Conservation (phyloP, 73 alveolate genomes). For the Paramecium caudatum region DNA sequence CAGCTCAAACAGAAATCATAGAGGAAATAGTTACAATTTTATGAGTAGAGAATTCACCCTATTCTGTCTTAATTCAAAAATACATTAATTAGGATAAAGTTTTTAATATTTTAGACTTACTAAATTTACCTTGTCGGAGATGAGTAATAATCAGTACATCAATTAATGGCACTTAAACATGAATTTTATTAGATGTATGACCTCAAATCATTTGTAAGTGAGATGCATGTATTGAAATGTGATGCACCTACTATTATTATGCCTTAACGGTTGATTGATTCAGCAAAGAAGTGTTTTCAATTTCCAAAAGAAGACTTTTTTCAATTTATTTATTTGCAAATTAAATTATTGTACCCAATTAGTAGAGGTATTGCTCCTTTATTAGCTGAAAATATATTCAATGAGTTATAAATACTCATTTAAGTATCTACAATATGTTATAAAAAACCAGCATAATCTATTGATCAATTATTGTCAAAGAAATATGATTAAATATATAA, state of each 20-base stretch:
- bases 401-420: conserved; percentile 36
- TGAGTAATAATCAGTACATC: not conserved
- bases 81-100: conserved; percentile 5
- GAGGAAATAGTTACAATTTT: not conserved
- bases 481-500: not conserved
- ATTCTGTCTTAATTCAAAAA: not conserved
- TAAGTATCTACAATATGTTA: not conserved
- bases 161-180: not conserved
- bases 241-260: not conserved
- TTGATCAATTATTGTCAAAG: not conserved
- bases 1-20: conserved; percentile 18
- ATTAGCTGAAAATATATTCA: conserved; percentile 54
- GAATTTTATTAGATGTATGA: not conserved
- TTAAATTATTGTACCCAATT: conserved; percentile 21
- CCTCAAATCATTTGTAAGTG: conserved; percentile 33
- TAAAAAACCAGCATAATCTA: conserved; percentile 17
- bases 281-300: not conserved
- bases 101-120: conserved; percentile 18
- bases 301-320: conserved; percentile 57
- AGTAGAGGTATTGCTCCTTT: conserved; percentile 30
- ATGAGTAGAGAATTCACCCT: conserved; percentile 1
- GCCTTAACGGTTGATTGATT: not conserved
- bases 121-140: not conserved
- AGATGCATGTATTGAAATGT: not conserved
- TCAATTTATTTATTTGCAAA: conserved; percentile 15